Percentiles rank a stretch among this genome's conserved stretches.
These are phyloP conservation scores for Westerdykella sp. DNA, from an alignment of 2,329 filamentous ascomycete genomes.

Conservation along the genomic window DNA sequence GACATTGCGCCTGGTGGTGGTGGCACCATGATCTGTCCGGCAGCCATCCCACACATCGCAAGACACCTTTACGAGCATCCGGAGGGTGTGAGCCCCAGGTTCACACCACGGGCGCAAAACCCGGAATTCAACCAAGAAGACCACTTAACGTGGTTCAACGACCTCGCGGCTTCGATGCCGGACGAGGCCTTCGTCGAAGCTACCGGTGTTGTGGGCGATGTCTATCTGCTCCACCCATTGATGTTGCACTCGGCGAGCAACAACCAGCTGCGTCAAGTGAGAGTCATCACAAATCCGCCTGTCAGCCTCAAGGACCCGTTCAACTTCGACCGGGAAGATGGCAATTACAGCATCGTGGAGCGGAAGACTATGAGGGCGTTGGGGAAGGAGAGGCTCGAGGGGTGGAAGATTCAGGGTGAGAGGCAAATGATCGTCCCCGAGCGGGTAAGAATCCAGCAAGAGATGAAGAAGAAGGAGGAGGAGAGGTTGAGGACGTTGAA, in stretches of 20 bases:
- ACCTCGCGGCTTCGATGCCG: constrained; percentile 32
- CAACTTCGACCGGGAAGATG: constrained; percentile 45
- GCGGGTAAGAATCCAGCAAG: constrained; percentile 43
- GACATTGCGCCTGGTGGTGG: constrained; percentile 57
- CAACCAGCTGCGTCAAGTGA: constrained; percentile 43
- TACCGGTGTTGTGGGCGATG: constrained; percentile 50
- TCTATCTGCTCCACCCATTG: constrained; percentile 54
- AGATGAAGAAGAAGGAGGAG: constrained; percentile 46
- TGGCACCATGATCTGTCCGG: constrained; percentile 59
- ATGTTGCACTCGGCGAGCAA: constrained; percentile 54
- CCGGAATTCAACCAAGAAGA: constrained; percentile 41
- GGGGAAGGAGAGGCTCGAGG: constrained; percentile 43
- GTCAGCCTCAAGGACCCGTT: constrained; percentile 50
- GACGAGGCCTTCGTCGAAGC: constrained; percentile 49
- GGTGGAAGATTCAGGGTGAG: constrained; percentile 48
- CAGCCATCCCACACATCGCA: constrained; percentile 53
- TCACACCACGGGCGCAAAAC: constrained; percentile 50
- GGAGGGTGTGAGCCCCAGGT: constrained; percentile 59
- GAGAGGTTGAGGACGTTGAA: constrained; percentile 39
- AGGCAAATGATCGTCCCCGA: constrained; percentile 49
- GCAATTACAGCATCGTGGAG: constrained; percentile 52
- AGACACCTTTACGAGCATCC: constrained; percentile 54
- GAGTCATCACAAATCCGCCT: constrained; percentile 53
- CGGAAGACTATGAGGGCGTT: constrained; percentile 48
- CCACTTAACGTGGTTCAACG: constrained; percentile 43